Evolutionary conservation across 2,329 filamentous ascomycete species (phyloP).

Genomic region (Helotiales sp.): DNA sequence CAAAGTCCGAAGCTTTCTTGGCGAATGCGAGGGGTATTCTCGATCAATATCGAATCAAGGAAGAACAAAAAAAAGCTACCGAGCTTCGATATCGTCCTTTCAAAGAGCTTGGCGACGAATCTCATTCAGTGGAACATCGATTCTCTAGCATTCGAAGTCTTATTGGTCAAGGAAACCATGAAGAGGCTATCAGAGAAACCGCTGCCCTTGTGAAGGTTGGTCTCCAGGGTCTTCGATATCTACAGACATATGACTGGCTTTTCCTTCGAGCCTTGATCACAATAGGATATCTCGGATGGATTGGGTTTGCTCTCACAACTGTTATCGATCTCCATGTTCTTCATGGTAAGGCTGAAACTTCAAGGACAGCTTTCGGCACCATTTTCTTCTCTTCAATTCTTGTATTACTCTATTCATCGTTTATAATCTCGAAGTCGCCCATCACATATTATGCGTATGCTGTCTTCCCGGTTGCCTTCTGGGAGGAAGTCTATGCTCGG

Average conservation of each 20-base stretch:
- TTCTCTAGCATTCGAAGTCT: conserved; percentile 65
- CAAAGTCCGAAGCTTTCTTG: conserved; percentile 82
- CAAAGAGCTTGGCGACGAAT: conserved; percentile 62
- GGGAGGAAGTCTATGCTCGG: conserved; percentile 89
- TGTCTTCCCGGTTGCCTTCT: conserved; percentile 90
- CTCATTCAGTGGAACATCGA: conserved; percentile 64
- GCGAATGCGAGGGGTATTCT: conserved; percentile 85
- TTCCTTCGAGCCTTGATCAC: conserved; percentile 90
- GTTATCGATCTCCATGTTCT: conserved; percentile 88
- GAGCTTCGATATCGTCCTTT: conserved; percentile 80
- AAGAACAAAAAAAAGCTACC: conserved; percentile 74
- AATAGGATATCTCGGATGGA: conserved; percentile 91
- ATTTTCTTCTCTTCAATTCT: conserved; percentile 74
- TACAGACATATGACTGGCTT: conserved; percentile 98
- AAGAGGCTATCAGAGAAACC: conserved; percentile 78
- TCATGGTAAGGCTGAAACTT: conserved; percentile 64
- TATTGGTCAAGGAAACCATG: conserved; percentile 65
- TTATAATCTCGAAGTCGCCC: conserved; percentile 78
- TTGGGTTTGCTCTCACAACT: conserved; percentile 85
- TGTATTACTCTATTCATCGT: conserved; percentile 74
- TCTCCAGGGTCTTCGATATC: conserved; percentile 82
- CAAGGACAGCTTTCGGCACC: conserved; percentile 59
- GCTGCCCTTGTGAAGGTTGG: conserved; percentile 74
- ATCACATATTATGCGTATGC: conserved; percentile 87
- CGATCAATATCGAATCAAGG: conserved; percentile 96